Base-by-base conservation (phyloP, 768 basidiomycete genomes). In the Baorangia bicolor region DNA sequence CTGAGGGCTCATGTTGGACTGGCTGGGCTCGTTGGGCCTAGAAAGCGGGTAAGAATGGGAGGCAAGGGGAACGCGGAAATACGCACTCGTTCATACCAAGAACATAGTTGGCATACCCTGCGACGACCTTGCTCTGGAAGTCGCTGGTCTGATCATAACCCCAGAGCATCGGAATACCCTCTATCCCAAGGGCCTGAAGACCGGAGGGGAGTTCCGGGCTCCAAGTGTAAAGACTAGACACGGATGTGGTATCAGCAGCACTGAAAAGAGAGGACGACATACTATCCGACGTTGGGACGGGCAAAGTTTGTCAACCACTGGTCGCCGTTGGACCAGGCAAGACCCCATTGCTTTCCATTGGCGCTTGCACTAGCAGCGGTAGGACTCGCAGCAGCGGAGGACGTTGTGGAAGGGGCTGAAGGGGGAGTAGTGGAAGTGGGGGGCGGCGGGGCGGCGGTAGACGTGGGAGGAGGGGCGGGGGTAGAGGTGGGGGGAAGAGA, bases 21-120 rank as follows among this genome's bases (percentile, higher is more conserved):
- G 88, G 1, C 73, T 73, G 0, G 52, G 3, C 56, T 86, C 76
- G 58, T 95, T 84, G 27, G 90, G 90, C 68, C 93, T 94, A 18
- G 20, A 25, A 12, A 31, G 27, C 18, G 5, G 20, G 16, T 71
- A 39, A 53, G 45, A 23, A 20, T 8, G 33, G 21, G 28, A 7
- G 14, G 57, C 49, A 20, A 57, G 47, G 48, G 27, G 21, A 49
- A 30, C 7, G 7, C 5, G 3, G 16, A 5, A 47, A 40, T 21
- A 58, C 84, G 12, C 55, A 92, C 93, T 94, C 94, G 64, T 96
- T 97, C 67, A 80, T 71, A 50, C 84, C 87, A 21, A 88, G 60
- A 38, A 77, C 81, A 50, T 64, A 64, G 23, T 71, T 62, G 50
- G 84, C 80, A 63, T 86, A 83, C 31, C 82, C 83, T n/a, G 64